These are phyloP conservation scores for Ophiobolus disseminans DNA, from an alignment of 2,329 filamentous ascomycete species.

Conservation along the genomic window DNA sequence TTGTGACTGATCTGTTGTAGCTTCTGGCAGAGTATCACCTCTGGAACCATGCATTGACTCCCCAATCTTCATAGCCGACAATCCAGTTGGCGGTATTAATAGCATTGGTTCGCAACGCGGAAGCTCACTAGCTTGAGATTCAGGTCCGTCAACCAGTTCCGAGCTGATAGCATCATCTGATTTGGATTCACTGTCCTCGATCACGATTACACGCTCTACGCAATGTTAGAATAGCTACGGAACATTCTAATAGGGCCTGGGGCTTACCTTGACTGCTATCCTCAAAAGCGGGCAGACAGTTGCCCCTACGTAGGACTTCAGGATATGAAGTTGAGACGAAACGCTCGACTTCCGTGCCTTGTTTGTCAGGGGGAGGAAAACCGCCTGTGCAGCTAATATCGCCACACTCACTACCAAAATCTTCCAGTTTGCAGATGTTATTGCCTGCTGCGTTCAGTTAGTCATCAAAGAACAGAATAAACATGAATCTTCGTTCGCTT, in stretches of 20 bases:
- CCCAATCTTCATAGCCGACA: constrained; percentile 7
- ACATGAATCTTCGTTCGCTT: too few species aligned
- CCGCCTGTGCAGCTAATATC: not conserved
- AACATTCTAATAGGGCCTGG: too few species aligned
- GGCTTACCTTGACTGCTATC: constrained; percentile 16
- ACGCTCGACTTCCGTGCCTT: constrained; percentile 2
- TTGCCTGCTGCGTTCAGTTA: constrained; percentile 6
- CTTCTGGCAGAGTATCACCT: constrained; percentile 5
- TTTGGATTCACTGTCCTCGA: too few species aligned
- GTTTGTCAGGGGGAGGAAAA: not conserved
- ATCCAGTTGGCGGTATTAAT: constrained; percentile 10
- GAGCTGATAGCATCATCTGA: constrained; percentile 4
- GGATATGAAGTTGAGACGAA: constrained; percentile 5
- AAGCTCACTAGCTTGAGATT: constrained; percentile 10
- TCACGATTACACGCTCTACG: too few species aligned
- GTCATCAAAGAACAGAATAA: constrained; percentile 3
- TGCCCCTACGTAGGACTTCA: constrained; percentile 5
- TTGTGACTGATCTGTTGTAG: constrained; percentile 7
- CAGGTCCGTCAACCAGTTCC: constrained; percentile 1
- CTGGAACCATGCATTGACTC: constrained; percentile 4
- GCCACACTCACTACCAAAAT: not conserved
- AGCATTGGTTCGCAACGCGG: not conserved
- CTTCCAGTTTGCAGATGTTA: constrained; percentile 1
- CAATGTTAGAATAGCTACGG: too few species aligned
- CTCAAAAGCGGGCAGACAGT: constrained; percentile 8